phyloP scores from a whole-genome alignment of 108 stramenopile genomes.

The Pseudonitzschia pungens region DNA sequence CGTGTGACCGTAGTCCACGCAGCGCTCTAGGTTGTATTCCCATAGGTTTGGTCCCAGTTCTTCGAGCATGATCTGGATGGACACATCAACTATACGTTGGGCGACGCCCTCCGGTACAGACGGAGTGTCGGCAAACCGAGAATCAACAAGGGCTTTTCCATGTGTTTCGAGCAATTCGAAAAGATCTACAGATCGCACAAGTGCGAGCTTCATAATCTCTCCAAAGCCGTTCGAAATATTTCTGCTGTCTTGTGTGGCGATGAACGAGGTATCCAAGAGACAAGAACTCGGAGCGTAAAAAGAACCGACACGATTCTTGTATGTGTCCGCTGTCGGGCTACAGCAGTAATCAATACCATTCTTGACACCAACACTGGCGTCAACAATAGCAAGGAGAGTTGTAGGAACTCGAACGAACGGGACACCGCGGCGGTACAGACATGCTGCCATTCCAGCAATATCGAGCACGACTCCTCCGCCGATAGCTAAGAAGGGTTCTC shows the following conservation, averaged over 20 bases:
- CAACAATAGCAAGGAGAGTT: conserved; percentile 94
- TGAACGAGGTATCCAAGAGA: conserved; percentile 87
- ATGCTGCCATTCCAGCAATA: conserved; percentile 94
- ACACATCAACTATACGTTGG: conserved; percentile 89
- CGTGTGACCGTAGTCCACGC: conserved; percentile 93
- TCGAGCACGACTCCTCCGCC: conserved; percentile 94
- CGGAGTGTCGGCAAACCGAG: conserved; percentile 52
- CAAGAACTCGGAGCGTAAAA: conserved; percentile 92
- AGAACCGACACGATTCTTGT: conserved; percentile 94
- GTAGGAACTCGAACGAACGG: conserved; percentile 92
- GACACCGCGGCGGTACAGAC: conserved; percentile 91
- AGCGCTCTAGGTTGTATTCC: conserved; percentile 90
- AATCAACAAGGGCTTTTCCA: conserved; percentile 80
- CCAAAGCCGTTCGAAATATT: conserved; percentile 95
- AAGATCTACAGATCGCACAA: conserved; percentile 87
- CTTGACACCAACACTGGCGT: conserved; percentile 97
- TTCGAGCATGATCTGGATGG: conserved; percentile 96
- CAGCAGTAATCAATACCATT: conserved; percentile 95
- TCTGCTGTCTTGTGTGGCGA: conserved; percentile 78
- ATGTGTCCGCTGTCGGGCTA: conserved; percentile 74
- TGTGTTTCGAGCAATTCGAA: conserved; percentile 93
- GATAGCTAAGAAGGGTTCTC: conserved; percentile 94
- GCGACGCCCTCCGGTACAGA: conserved; percentile 67
- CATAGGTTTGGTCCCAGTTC: conserved; percentile 97
- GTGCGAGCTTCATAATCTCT: conserved; percentile 93